These are phyloP conservation scores for Mucor indicus DNA, from an alignment of 371 early-diverging fungal genomes.

Conservation along the genomic window DNA sequence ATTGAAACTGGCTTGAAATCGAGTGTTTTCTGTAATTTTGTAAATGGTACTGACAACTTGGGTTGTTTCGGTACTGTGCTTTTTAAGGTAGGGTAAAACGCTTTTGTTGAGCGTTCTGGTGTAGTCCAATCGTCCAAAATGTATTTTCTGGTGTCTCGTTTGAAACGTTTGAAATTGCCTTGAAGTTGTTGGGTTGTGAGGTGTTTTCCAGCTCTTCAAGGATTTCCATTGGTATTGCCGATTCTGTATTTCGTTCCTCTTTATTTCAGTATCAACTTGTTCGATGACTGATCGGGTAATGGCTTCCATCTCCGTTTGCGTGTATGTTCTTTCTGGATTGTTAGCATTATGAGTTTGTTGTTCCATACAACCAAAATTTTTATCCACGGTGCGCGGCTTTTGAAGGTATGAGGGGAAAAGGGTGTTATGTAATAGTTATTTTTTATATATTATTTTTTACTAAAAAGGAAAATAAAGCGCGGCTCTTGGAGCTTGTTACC, in stretches of 20 bases:
- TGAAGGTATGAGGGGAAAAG: too few relatives aligned
- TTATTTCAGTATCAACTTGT: slow-evolving; percentile 4
- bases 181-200: neutral
- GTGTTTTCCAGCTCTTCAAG: slow-evolving; percentile 1
- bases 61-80: neutral
- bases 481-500: too few relatives aligned
- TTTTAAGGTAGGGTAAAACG: neutral
- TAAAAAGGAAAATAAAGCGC: too few relatives aligned
- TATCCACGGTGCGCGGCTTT: too few relatives aligned
- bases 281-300: slow-evolving; percentile 1
- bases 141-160: neutral
- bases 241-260: neutral
- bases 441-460: too few relatives aligned
- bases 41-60: neutral
- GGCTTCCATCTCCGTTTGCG: slow-evolving; percentile 4
- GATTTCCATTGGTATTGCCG: slow-evolving; percentile 2
- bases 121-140: neutral
- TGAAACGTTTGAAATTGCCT: slow-evolving; percentile 1
- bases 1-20: slow-evolving; percentile 1
- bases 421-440: too few relatives aligned
- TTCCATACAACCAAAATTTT: too few relatives aligned
- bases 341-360: too few relatives aligned
- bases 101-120: slow-evolving; percentile 3
- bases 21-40: neutral
- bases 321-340: slow-evolving; percentile 5